phyloP scores from a whole-genome alignment of 371 early-diverging fungal species.

The Coemansia sp. region DNA sequence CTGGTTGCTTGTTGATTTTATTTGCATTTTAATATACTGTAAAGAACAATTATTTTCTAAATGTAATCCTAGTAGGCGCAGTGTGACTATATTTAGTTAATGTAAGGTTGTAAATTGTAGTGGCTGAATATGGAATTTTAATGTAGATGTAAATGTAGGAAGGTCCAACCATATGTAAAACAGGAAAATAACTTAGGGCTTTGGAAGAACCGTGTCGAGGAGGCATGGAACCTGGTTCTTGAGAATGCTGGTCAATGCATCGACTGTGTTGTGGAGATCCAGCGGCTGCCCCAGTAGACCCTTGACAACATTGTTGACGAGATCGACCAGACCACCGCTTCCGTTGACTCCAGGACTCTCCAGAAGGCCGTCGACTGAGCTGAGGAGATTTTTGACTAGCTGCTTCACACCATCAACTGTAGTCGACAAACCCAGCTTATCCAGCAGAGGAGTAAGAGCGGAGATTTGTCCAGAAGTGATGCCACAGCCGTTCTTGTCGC shows the following conservation, averaged over 20 bases:
- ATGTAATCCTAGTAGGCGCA: too few species aligned
- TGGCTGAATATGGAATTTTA: neutral
- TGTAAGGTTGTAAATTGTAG: neutral
- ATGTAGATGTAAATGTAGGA: neutral
- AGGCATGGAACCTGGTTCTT: conserved; percentile 44
- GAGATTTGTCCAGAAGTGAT: conserved; percentile 34
- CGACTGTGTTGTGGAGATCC: conserved; percentile 42
- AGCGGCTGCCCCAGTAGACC: conserved; percentile 33
- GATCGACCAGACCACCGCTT: conserved; percentile 26
- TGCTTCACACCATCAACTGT: conserved; percentile 45
- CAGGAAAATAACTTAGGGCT: conserved; percentile 17
- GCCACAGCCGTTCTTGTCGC: conserved; percentile 22
- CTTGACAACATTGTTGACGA: conserved; percentile 40
- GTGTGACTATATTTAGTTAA: too few species aligned
- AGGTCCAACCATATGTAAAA: neutral
- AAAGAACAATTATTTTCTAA: neutral
- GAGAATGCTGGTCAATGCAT: conserved; percentile 26
- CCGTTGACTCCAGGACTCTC: conserved; percentile 33
- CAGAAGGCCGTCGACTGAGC: conserved; percentile 29
- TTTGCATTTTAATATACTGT: neutral
- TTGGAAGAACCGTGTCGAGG: conserved; percentile 37
- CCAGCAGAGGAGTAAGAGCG: conserved; percentile 41
- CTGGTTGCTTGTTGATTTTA: neutral
- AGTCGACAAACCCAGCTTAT: conserved; percentile 35
- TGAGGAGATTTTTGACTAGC: conserved; percentile 31